Evolutionary conservation across 768 basidiomycete species (phyloP).

Genomic region (Boletus eberwhitei): DNA sequence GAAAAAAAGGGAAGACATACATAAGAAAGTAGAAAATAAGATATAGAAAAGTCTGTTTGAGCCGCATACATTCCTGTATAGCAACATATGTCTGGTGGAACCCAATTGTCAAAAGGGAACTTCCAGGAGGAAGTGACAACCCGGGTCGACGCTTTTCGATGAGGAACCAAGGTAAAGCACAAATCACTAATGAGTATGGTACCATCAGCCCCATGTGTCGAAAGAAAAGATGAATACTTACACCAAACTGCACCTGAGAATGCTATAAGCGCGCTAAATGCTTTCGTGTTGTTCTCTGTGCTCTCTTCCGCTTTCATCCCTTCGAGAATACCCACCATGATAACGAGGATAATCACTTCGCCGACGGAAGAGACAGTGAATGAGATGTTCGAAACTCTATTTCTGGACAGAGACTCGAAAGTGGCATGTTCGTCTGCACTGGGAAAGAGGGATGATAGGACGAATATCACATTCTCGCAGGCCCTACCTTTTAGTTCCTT

Average conservation of each 20-base stretch:
- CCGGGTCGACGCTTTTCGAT: slow-evolving; percentile 67
- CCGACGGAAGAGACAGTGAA: slow-evolving; percentile 68
- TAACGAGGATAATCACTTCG: slow-evolving; percentile 63
- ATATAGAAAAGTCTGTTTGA: slow-evolving; percentile 74
- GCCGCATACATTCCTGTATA: slow-evolving; percentile 57
- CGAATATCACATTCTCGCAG: neutral
- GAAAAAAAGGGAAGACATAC: slow-evolving; percentile 35
- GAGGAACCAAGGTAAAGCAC: slow-evolving; percentile 72
- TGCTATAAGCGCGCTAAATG: slow-evolving; percentile 74
- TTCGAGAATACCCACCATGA: slow-evolving; percentile 76
- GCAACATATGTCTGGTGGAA: slow-evolving; percentile 66
- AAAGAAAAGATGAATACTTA: slow-evolving; percentile 31
- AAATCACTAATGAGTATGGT: slow-evolving; percentile 42
- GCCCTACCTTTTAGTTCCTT: slow-evolving; percentile 47
- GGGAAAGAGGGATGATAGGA: neutral
- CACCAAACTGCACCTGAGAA: slow-evolving; percentile 77
- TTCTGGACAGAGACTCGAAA: slow-evolving; percentile 63
- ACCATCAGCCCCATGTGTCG: neutral
- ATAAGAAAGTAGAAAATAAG: slow-evolving; percentile 75
- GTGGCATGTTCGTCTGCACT: slow-evolving; percentile 50
- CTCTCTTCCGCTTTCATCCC: slow-evolving; percentile 58
- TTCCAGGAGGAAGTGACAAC: slow-evolving; percentile 52
- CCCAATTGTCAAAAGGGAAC: slow-evolving; percentile 58
- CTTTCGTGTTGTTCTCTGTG: slow-evolving; percentile 69
- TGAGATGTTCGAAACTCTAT: slow-evolving; percentile 72